Evolutionary conservation across 2,329 filamentous ascomycete species (phyloP), one percentile per base, ranked within the genome.

Genomic region (Nemania sp.): DNA sequence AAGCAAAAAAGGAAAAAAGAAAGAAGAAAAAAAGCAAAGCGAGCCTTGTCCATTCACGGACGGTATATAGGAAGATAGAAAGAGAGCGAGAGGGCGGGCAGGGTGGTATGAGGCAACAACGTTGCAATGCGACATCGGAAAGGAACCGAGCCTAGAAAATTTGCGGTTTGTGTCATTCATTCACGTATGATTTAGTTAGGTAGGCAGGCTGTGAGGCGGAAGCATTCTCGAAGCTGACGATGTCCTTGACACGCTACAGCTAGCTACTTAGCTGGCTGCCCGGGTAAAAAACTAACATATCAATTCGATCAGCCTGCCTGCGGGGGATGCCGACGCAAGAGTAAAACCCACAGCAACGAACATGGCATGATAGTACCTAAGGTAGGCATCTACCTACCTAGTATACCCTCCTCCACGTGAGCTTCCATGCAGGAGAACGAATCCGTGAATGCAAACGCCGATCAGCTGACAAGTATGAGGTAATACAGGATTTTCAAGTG

Each of bases 401-500:
- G 7, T 29, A 3, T 29, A 29, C 25, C 3, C 25, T 29, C 25
- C 25, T 29, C 11, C 15, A 39, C 11, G 35, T 39, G 35, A 5
- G 10, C 11, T n/a, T 12, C 35, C 11, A 53, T 58, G 45, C 49
- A 29, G 42, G 53, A 47, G 12, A 5, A 53, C 48, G 6, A 60
- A 56, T 48, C 17, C n/a, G 53, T 37, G 20, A 18, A 46, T 50
- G 25, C 35, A 20, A 46, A 20, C 32, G 59, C 47, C 54, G 59
- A 61, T 61, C 59, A 50, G 54, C 54, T 61, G 58, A 60, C 48
- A 21, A 21, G 46, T 11, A 9, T 25, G 11, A 15, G 3, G 17
- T 17, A 29, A 29, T 29, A 29, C n/a, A 52, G 21, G 10, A 29
- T 47, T 32, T 9, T 7, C n/a, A n/a, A n/a, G n/a, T n/a, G n/a